Conservation (phyloP, 1,284 basidiomycete genomes). For the Xerocomus amazonicus region DNA sequence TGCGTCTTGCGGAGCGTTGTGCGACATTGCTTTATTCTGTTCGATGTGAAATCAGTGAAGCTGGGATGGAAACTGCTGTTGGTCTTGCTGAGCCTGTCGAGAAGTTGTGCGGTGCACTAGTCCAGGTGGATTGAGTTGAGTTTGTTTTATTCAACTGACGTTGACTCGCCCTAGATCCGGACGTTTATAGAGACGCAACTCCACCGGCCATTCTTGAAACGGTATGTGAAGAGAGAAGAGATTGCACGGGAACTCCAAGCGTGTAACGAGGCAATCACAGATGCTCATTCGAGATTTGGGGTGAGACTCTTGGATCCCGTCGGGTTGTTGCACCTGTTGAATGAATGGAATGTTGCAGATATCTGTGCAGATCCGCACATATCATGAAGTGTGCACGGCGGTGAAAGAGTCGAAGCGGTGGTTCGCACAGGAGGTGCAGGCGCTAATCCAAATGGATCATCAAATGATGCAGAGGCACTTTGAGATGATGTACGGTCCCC, state of each 20-base stretch:
- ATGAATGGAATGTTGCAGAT: constrained; percentile 6
- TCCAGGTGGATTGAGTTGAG: constrained; percentile 42
- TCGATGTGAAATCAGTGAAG: constrained; percentile 42
- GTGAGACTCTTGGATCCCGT: constrained; percentile 35
- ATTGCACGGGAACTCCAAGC: constrained; percentile 52
- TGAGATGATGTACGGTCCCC: constrained; percentile 8
- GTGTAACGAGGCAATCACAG: constrained; percentile 52
- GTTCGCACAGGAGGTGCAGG: constrained; percentile 19
- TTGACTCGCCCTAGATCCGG: constrained; percentile 44
- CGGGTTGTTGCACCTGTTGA: neutral
- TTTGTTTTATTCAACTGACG: neutral
- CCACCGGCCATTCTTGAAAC: constrained; percentile 70
- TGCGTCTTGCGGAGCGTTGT: constrained; percentile 51
- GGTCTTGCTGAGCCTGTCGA: constrained; percentile 35
- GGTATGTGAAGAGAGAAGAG: constrained; percentile 74
- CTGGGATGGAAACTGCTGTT: constrained; percentile 26
- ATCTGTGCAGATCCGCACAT: constrained; percentile 26
- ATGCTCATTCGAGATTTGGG: constrained; percentile 48
- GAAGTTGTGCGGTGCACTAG: constrained; percentile 35
- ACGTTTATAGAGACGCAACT: constrained; percentile 56
- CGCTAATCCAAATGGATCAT: constrained; percentile 18
- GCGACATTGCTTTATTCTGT: constrained; percentile 48
- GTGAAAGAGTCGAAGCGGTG: constrained; percentile 24
- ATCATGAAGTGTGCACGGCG: constrained; percentile 15
- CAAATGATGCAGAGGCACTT: constrained; percentile 19